Conservation (phyloP, 2,329 filamentous ascomycete genomes). For the Dothidotthia symphoricarpi region DNA sequence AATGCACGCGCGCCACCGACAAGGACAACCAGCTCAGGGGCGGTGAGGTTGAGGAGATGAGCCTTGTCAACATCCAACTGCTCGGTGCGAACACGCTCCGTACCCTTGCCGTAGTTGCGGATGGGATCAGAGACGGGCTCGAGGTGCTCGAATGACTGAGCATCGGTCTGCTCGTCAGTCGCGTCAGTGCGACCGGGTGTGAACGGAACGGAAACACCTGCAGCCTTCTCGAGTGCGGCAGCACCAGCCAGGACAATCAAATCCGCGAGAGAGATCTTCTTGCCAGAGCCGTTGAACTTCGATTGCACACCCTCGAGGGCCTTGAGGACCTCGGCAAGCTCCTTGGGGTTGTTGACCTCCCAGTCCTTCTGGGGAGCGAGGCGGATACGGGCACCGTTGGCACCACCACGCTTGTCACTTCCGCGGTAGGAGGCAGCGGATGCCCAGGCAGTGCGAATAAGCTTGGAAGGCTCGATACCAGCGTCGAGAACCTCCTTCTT, state of each 20-base stretch:
- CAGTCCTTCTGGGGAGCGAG: conserved; percentile 70
- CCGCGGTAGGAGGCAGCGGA: conserved; percentile 46
- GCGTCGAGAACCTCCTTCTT: conserved; percentile 67
- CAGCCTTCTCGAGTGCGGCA: conserved; percentile 71
- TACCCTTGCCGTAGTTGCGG: conserved; percentile 72
- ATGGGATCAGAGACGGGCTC: conserved; percentile 72
- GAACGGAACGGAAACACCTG: conserved; percentile 66
- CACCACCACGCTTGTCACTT: conserved; percentile 77
- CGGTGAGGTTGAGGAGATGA: conserved; percentile 66
- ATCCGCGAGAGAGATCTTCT: conserved; percentile 76
- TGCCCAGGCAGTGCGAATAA: conserved; percentile 54
- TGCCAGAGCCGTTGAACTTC: conserved; percentile 63
- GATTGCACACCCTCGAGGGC: conserved; percentile 65
- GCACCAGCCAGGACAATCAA: conserved; percentile 72
- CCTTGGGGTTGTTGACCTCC: conserved; percentile 70
- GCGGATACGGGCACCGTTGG: conserved; percentile 75
- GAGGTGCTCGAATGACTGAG: conserved; percentile 61
- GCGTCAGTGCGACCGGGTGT: conserved; percentile 71
- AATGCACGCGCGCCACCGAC: conserved; percentile 70
- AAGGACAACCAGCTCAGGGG: conserved; percentile 69
- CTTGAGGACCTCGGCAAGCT: conserved; percentile 61
- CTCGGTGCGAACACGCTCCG: conserved; percentile 62
- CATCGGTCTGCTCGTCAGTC: conserved; percentile 69
- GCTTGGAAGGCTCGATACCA: conserved; percentile 59
- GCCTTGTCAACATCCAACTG: conserved; percentile 71